These are phyloP conservation scores for Clarireedia monteithiana DNA, from an alignment of 2,329 filamentous ascomycete species.

Conservation along the genomic window DNA sequence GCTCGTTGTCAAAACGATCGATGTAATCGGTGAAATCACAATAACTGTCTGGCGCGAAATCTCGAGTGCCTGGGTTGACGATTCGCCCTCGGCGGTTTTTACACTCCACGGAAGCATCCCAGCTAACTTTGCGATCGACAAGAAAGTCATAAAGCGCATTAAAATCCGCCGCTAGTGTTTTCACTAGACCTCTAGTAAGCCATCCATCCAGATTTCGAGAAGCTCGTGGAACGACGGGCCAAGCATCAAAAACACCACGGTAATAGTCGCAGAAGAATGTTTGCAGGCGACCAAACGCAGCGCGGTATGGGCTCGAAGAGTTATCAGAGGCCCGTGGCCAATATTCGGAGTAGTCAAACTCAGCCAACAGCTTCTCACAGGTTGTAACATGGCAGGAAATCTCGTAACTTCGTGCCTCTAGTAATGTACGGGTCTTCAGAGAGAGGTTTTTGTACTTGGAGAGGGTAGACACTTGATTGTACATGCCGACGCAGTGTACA, in stretches of 20 bases:
- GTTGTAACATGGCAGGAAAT: constrained; percentile 54
- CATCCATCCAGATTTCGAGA: constrained; percentile 45
- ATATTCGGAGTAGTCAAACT: constrained; percentile 54
- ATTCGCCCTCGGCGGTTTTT: constrained; percentile 59
- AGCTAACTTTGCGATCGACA: constrained; percentile 58
- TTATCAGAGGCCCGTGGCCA: constrained; percentile 39
- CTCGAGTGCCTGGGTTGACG: constrained; percentile 38
- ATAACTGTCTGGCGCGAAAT: constrained; percentile 40
- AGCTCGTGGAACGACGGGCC: constrained; percentile 44
- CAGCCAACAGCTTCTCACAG: constrained; percentile 51
- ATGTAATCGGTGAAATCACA: constrained; percentile 61
- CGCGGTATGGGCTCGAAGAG: constrained; percentile 27
- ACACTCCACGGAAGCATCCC: constrained; percentile 55
- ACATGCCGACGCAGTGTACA: constrained; percentile 59
- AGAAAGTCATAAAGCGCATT: constrained; percentile 63
- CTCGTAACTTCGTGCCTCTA: constrained; percentile 54
- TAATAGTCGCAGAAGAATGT: constrained; percentile 55
- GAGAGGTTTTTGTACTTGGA: constrained; percentile 52
- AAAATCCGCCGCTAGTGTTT: constrained; percentile 56
- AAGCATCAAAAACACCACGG: constrained; percentile 46
- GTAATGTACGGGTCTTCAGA: constrained; percentile 52
- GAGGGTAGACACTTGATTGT: constrained; percentile 40
- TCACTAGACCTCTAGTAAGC: constrained; percentile 51
- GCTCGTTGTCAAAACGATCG: constrained; percentile 54
- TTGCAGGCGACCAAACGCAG: constrained; percentile 51